Percentiles rank a stretch among this genome's conserved stretches.
phyloP scores from a whole-genome alignment of 768 basidiomycete genomes.

The Serpula lacrymans region DNA sequence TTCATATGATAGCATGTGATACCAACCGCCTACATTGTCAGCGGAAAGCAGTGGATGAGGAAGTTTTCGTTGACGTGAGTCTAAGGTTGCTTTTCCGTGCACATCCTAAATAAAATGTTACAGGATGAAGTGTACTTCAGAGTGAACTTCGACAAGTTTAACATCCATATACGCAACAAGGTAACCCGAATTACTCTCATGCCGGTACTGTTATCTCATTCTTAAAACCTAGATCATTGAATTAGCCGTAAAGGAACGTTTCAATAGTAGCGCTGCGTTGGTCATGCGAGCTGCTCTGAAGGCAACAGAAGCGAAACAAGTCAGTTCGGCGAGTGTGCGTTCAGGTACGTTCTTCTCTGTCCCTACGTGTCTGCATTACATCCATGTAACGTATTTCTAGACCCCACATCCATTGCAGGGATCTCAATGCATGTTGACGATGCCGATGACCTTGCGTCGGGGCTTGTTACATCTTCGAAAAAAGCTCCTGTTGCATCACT shows the following conservation, averaged over 20 bases:
- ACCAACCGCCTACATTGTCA: constrained; percentile 29
- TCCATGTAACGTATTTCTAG: constrained; percentile 31
- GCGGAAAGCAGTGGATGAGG: constrained; percentile 49
- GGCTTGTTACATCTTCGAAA: constrained; percentile 56
- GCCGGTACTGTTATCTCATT: not conserved
- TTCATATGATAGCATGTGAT: constrained; percentile 10
- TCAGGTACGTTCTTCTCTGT: constrained; percentile 45
- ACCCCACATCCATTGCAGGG: constrained; percentile 62
- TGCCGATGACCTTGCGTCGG: constrained; percentile 55
- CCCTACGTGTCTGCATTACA: not conserved
- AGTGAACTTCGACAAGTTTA: constrained; percentile 87
- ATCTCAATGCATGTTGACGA: constrained; percentile 64
- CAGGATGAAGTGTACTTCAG: constrained; percentile 77
- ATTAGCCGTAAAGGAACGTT: constrained; percentile 72
- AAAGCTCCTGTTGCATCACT: constrained; percentile 51
- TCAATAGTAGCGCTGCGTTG: constrained; percentile 68
- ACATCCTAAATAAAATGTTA: constrained; percentile 1
- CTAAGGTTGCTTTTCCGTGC: not conserved
- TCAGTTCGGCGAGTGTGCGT: constrained; percentile 54
- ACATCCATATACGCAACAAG: constrained; percentile 82
- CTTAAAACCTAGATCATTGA: constrained; percentile 62
- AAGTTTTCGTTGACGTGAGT: constrained; percentile 69
- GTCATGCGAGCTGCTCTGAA: constrained; percentile 73
- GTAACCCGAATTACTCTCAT: constrained; percentile 38
- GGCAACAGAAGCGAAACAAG: constrained; percentile 63